These are phyloP conservation scores for Botrytis medusae DNA, from an alignment of 2,329 filamentous ascomycete genomes.

Conservation along the genomic window DNA sequence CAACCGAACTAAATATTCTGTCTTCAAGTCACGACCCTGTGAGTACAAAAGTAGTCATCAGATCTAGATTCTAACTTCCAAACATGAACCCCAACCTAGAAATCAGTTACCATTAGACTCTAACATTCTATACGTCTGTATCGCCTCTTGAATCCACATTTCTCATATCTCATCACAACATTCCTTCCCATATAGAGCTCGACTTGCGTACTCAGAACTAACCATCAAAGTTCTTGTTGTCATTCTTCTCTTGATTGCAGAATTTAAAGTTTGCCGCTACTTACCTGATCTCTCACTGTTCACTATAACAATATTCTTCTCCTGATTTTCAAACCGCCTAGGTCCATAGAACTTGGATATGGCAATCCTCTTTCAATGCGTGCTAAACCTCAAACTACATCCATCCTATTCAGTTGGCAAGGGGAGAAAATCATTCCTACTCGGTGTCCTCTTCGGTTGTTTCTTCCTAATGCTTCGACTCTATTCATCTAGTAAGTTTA, in stretches of 20 bases:
- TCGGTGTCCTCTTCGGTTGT: too few relatives aligned
- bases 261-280: not conserved
- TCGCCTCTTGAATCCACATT: not conserved
- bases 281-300: not conserved
- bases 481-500: not conserved
- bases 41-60: not conserved
- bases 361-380: not conserved
- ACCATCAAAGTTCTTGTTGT: not conserved
- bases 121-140: not conserved
- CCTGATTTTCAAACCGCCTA: too few relatives aligned
- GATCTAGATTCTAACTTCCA: not conserved
- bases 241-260: not conserved
- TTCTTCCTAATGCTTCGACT: too few relatives aligned
- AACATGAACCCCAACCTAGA: rapidly evolving
- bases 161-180: not conserved
- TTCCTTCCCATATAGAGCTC: not conserved
- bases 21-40: rapidly evolving
- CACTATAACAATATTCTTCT: too few relatives aligned
- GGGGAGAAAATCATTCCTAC: too few relatives aligned
- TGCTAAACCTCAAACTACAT: not conserved
- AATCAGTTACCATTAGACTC: not conserved
- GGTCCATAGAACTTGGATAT: not conserved
- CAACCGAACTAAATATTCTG: not conserved
- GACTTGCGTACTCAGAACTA: not conserved
- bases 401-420: not conserved